These are phyloP conservation scores for Aureobasidium uvarum DNA, from an alignment of 2,329 filamentous ascomycete species.

Conservation along the genomic window DNA sequence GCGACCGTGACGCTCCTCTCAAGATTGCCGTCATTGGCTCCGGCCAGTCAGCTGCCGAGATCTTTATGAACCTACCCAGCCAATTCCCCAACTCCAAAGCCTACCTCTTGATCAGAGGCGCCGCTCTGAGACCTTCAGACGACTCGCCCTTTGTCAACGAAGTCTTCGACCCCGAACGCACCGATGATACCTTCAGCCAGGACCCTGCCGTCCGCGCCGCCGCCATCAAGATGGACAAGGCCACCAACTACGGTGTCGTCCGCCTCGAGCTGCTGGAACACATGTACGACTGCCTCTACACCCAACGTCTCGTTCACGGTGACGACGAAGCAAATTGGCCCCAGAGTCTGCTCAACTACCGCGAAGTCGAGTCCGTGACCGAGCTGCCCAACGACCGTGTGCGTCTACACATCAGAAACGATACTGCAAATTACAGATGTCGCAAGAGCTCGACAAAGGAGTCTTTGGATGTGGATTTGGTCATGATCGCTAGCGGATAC, in stretches of 20 bases:
- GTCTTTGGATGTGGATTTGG: conserved; percentile 69
- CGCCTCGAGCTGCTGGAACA: conserved; percentile 85
- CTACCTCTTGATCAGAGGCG: conserved; percentile 73
- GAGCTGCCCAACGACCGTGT: conserved; percentile 52
- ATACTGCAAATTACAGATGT: conserved; percentile 46
- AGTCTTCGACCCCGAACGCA: conserved; percentile 86
- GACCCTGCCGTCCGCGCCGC: conserved; percentile 60
- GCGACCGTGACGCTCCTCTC: conserved; percentile 57
- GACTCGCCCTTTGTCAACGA: conserved; percentile 98
- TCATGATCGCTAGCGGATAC: conserved; percentile 89
- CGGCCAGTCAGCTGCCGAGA: conserved; percentile 92
- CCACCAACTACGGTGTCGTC: conserved; percentile 94
- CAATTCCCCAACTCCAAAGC: conserved; percentile 80
- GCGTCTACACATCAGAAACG: conserved; percentile 59
- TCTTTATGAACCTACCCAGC: conserved; percentile 82
- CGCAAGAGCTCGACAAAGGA: conserved; percentile 51
- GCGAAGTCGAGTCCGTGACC: conserved; percentile 63
- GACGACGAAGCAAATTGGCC: conserved; percentile 73
- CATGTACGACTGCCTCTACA: conserved; percentile 83
- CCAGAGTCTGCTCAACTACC: conserved; percentile 71
- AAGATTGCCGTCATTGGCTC: conserved; percentile 82
- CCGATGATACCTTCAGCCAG: conserved; percentile 72
- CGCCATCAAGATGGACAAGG: conserved; percentile 66
- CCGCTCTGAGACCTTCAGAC: conserved; percentile 84
- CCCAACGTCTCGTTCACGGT: conserved; percentile 70